phyloP scores from a whole-genome alignment of 495 filamentous ascomycete genomes.

The Penicillium simplicissimum region DNA sequence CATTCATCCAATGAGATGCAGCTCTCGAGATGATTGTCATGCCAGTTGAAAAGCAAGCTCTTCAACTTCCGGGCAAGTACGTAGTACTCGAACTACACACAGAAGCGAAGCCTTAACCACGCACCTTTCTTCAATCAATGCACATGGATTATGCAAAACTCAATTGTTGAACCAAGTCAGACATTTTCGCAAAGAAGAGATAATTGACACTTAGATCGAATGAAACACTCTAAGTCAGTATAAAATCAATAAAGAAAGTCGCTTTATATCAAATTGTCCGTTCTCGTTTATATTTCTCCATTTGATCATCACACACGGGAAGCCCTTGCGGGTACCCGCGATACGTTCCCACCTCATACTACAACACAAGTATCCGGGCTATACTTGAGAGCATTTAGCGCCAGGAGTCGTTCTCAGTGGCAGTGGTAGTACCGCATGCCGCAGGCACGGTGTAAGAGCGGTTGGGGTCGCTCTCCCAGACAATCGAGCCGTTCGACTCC shows the following conservation, averaged over 20 bases:
- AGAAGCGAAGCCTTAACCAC: too few species aligned
- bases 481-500: constrained; percentile 50
- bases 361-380: not conserved
- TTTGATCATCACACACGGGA: not conserved
- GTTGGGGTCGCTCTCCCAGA: constrained; percentile 69
- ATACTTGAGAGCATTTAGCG: constrained; percentile 5
- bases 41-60: too few species aligned
- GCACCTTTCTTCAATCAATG: too few species aligned
- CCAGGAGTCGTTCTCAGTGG: constrained; percentile 38
- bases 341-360: not conserved
- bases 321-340: too few species aligned
- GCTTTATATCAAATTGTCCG: not conserved
- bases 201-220: not conserved
- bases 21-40: too few species aligned
- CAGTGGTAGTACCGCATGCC: constrained; percentile 44
- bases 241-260: not conserved
- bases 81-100: too few species aligned
- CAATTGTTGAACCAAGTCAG: too few species aligned
- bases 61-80: too few species aligned
- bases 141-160: too few species aligned
- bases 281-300: not conserved
- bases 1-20: too few species aligned
- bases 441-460: constrained; percentile 55
- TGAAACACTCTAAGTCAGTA: not conserved
- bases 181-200: too few species aligned